A percentile compares a stretch with the other conserved stretches of the same genome.
These are phyloP conservation scores for Fusarium drepaniforme DNA, from an alignment of 2,329 filamentous ascomycete species.

Conservation along the genomic window DNA sequence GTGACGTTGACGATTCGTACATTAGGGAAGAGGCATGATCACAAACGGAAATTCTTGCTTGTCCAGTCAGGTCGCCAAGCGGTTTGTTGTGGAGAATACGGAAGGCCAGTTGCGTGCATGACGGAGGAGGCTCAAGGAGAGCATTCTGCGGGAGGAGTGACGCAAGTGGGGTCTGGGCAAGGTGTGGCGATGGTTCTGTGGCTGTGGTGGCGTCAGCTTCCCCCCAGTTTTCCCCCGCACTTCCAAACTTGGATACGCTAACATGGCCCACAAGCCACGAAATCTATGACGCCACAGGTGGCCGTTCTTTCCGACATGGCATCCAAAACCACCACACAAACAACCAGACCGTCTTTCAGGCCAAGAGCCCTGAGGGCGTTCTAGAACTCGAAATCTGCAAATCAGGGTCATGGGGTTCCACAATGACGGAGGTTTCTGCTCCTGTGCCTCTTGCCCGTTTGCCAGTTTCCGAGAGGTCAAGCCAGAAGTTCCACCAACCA, in stretches of 20 bases:
- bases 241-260: conserved; percentile 27
- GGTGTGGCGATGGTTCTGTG: conserved; percentile 33
- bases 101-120: conserved; percentile 19
- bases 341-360: background rate
- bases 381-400: conserved; percentile 35
- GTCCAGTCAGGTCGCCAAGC: conserved; percentile 32
- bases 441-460: conserved; percentile 7
- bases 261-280: conserved; percentile 17
- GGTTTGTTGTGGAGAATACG: conserved; percentile 32
- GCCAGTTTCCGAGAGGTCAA: conserved; percentile 6
- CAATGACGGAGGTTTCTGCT: conserved; percentile 31
- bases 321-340: conserved; percentile 8
- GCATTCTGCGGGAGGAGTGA: conserved; percentile 25
- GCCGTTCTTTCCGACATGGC: conserved; percentile 20
- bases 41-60: conserved; percentile 23
- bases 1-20: conserved; percentile 43
- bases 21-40: conserved; percentile 18
- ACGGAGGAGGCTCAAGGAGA: conserved; percentile 35
- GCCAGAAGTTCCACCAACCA: background rate
- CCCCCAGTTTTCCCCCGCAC: conserved; percentile 30
- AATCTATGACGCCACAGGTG: conserved; percentile 32
- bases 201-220: conserved; percentile 45
- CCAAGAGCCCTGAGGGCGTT: conserved; percentile 18
- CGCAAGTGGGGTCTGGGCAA: conserved; percentile 13
- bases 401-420: conserved; percentile 33